Base-by-base conservation (phyloP, 1,284 basidiomycete species). In the Ustanciosporium gigantosporum region DNA sequence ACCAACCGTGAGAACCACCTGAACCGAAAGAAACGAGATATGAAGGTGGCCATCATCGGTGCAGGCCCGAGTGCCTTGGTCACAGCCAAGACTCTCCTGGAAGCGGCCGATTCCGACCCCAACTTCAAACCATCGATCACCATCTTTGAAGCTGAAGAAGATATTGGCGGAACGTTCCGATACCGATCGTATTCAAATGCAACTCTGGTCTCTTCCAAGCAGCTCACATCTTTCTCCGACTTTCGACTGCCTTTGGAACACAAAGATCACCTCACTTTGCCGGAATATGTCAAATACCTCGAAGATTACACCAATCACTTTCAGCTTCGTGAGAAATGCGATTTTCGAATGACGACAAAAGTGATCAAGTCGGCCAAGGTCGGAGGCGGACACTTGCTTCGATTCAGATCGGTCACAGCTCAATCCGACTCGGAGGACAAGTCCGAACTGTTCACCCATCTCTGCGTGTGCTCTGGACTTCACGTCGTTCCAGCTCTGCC, bases 181-280 rank as follows among this genome's bases (percentile, higher is more conserved):
- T 68, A 69, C 36, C 44, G 68, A 23, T 45, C 39, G 67, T 80
- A 66, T 73, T 76, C 86, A 81, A 84, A 85, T 51, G 82, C 84
- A 24, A 82, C 79, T 23, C 76, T 85, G 22, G 84, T 85, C 20
- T 84, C 83, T 2, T 84, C 82, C 7, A 84, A 84, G 67, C 85
- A 86, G 69, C 79, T 87, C 36, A 87, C 86, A 2, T 81, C 82
- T 47, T 87, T 86, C 76, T 84, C 83, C 29, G 86, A 87, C 74
- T 86, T 84, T 69, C 82, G 85, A 5, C 68, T 84, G 23, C 83
- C 83, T 9, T 71, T 83, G 21, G 74, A 80, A 8, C 81, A 84
- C 51, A 78, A 81, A 1, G 86, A 87, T 71, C 85, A 87, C 67
- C 79, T 86, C 20, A 83, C 83, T 0, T 70, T 86, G n/a, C 68